Base-by-base conservation (phyloP, 441 rosid species). In the Aquilaria agallochum region DNA sequence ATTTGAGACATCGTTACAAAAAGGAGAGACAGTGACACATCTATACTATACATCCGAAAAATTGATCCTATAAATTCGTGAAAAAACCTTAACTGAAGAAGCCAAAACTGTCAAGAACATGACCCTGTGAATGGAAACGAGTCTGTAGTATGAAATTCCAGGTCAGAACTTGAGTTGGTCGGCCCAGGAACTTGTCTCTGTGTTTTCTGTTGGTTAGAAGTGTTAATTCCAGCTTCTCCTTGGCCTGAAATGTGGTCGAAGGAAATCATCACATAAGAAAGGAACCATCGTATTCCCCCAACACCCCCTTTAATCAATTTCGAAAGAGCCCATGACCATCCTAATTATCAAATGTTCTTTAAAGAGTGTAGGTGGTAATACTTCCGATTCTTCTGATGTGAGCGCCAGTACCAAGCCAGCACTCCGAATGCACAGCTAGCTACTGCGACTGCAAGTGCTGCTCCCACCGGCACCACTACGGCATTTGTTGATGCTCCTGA, bases 351-450 rank as follows among this genome's bases (percentile, higher is more conserved):
- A 71, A 84, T 82, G 77, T 73, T 82, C 81, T 88, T 89, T 82
- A 81, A 79, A 82, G 89, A 81, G 79, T 83, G 87, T 60, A 84
- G 89, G 76, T 82, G 86, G 78, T 73, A 71, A 76, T 90, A 95
- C 99, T 91, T 95, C 62, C 91, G 87, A 74, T 79, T 95, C 92
- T 95, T 95, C 86, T 95, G 97, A 68, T 74, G 96, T 7, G 97
- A 84, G 32, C 99, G 92, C 97, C 99, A 95, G 82, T 85, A 95
- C 81, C 96, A 95, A 10, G 99, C 97, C 11, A 95, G 96, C 0
- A 95, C 99, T 65, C 97, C 97, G 68, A 95, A 95, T 46, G 97
- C 96, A 76, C 97, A 89, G 84, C 97, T 95, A 59, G 96, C 96
- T 13, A 95, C 66, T 31, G 97, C 97, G 59, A 95, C 88, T 13